Base-by-base conservation (phyloP, 805 yeast species). In the Kodamaea jinghongensis region DNA sequence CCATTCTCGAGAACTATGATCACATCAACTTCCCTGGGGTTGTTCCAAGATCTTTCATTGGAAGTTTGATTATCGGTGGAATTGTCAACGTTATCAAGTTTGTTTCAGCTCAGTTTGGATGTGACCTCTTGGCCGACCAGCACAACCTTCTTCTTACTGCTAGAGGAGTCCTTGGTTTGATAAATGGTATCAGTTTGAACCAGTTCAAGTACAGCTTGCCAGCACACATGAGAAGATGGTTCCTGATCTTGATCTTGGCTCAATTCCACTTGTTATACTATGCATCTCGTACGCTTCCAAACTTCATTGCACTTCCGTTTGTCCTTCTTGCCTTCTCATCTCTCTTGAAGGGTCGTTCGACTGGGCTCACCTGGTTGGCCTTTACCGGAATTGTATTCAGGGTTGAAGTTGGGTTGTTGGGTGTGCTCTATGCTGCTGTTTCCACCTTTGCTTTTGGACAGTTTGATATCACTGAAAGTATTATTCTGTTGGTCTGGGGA, bases 231-330 rank as follows among this genome's bases (percentile, higher is more conserved):
- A 47, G 55, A 23, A 38, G 48, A 7, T 84, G 86, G 83, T 87
- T 73, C 54, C 65, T 75, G 15, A 42, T 83, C 2, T 70, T 89
- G 41, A 68, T 72, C 28, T 61, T 76, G 41, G 59, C 84, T 6
- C 93, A 89, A 56, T 91, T 90, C 64, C 97, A 91, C 56, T 45
- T 87, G 13, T 62, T 83, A 44, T 91, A 70, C 64, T 91, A 91
- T 56, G 70, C 86, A n/a, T 73, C 96, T 2, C 71, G 97, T 49
- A 79, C 95, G 0, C 67, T 91, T 42, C 96, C 97, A n/a, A 91
- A 91, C 60, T 84, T 83, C 50, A 65, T 90, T 42, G 89, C 85
- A 2, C 65, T 91, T 39, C 96, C 97, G 3, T 53, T 86, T 27
- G 81, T 83, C 3, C 75, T 76, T 40, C 50, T 63, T 33, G 83